Evolutionary conservation across 192 early-diverging fungal genomes (phyloP).

Genomic region (Coemansia aciculifera): DNA sequence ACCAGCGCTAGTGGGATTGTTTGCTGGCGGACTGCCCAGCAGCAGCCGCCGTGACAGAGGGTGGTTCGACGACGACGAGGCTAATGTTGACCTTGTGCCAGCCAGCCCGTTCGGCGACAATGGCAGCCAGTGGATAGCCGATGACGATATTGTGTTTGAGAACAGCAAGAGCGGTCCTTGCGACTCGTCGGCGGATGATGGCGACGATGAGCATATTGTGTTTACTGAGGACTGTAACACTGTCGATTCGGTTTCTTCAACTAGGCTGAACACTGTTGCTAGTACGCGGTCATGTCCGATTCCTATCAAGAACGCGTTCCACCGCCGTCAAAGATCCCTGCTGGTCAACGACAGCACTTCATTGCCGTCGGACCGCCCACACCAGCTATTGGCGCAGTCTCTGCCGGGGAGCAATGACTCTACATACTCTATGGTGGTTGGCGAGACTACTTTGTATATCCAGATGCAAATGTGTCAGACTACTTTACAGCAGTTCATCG

Average conservation of each 20-base stretch:
- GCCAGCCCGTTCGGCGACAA: slow-evolving; percentile 11
- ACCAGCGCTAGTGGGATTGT: neutral
- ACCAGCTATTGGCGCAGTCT: slow-evolving; percentile 17
- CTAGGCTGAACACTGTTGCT: neutral
- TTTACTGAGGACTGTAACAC: neutral
- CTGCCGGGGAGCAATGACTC: slow-evolving; percentile 17
- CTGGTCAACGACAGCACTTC: neutral
- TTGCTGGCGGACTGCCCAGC: neutral
- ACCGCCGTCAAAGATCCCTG: slow-evolving; percentile 28
- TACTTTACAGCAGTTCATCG: slow-evolving; percentile 68
- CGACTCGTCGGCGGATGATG: neutral
- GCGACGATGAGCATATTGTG: neutral
- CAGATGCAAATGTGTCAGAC: slow-evolving; percentile 93
- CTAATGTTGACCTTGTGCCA: neutral
- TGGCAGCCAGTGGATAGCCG: slow-evolving; percentile 18
- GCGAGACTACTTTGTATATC: slow-evolving; percentile 65
- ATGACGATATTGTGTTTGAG: slow-evolving; percentile 34
- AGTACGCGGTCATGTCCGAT: slow-evolving; percentile 4
- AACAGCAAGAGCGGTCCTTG: neutral
- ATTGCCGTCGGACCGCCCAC: neutral
- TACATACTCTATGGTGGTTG: slow-evolving; percentile 11
- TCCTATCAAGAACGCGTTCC: slow-evolving; percentile 6
- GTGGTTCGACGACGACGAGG: slow-evolving; percentile 33
- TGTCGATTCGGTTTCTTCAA: neutral
- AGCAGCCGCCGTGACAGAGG: neutral